Conservation (phyloP, 768 basidiomycete species). For the Macrolepiota dolichaula region DNA sequence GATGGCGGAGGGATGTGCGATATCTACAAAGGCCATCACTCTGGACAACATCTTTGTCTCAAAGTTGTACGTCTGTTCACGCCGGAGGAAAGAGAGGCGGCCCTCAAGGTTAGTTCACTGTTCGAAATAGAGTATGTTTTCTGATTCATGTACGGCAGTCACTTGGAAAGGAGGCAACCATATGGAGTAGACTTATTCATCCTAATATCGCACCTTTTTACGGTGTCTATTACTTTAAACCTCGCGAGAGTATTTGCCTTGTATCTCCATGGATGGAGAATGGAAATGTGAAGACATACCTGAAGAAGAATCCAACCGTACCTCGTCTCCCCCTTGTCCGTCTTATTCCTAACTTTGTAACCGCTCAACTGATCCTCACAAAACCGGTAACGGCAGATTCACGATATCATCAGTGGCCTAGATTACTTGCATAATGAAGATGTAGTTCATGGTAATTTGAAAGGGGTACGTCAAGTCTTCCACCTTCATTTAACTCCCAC, state of each 20-base stretch:
- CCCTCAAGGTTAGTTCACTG: neutral
- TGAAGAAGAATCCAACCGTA: neutral
- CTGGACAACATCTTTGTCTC: neutral
- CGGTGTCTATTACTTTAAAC: slow-evolving; percentile 3
- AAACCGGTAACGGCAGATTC: neutral
- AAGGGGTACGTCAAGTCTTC: slow-evolving; percentile 10
- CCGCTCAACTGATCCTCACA: neutral
- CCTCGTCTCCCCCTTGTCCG: neutral
- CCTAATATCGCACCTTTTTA: slow-evolving; percentile 6
- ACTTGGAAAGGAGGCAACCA: slow-evolving; percentile 15
- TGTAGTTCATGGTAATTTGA: slow-evolving; percentile 16
- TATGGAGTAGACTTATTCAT: slow-evolving; percentile 2
- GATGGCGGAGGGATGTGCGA: neutral
- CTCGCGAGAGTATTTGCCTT: slow-evolving; percentile 2
- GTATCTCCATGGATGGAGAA: neutral
- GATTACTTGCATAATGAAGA: slow-evolving; percentile 13
- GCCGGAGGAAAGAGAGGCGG: neutral
- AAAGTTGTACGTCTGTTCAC: neutral
- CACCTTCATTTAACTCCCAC: neutral
- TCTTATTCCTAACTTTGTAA: neutral
- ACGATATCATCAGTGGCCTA: slow-evolving; percentile 13
- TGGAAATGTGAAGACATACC: neutral
- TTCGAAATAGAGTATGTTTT: neutral
- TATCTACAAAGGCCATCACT: neutral
- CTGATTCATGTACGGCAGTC: neutral